phyloP scores from a whole-genome alignment of 257 asterid genomes.

The Ballota nigra region DNA sequence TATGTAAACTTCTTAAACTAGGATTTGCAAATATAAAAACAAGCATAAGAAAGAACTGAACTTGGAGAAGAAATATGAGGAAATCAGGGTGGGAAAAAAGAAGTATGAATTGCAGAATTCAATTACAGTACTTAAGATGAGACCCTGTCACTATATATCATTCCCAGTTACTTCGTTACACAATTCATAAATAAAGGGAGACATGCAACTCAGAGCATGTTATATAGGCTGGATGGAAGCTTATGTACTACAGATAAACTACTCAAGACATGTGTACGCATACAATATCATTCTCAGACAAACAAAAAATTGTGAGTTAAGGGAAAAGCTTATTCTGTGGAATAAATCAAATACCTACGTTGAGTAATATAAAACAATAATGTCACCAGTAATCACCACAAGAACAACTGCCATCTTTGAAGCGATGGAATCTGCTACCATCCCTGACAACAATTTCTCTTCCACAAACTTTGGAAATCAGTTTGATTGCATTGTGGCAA shows the following conservation, averaged over 20 bases:
- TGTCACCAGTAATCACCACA: conserved; percentile 90
- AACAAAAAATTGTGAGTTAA: not conserved
- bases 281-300: conserved; percentile 10
- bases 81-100: not conserved
- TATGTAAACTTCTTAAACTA: not conserved
- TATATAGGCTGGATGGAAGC: not conserved
- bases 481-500: conserved; percentile 69
- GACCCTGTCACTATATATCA: too few relatives aligned
- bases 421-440: conserved; percentile 81
- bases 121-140: too few relatives aligned
- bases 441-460: conserved; percentile 72
- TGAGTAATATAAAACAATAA: conserved; percentile 1
- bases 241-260: not conserved
- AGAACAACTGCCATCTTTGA: conserved; percentile 64
- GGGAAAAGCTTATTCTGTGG: conserved; percentile 7
- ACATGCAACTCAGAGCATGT: not conserved
- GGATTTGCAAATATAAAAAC: conserved; percentile 2
- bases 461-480: conserved; percentile 46
- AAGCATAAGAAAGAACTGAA: not conserved
- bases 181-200: not conserved
- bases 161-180: too few relatives aligned
- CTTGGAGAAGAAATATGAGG: not conserved
- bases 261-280: conserved; percentile 7
- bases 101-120: not conserved
- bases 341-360: not conserved